Conservation (phyloP, 2,329 filamentous ascomycete genomes). For the Chaetothyriales sp. region DNA sequence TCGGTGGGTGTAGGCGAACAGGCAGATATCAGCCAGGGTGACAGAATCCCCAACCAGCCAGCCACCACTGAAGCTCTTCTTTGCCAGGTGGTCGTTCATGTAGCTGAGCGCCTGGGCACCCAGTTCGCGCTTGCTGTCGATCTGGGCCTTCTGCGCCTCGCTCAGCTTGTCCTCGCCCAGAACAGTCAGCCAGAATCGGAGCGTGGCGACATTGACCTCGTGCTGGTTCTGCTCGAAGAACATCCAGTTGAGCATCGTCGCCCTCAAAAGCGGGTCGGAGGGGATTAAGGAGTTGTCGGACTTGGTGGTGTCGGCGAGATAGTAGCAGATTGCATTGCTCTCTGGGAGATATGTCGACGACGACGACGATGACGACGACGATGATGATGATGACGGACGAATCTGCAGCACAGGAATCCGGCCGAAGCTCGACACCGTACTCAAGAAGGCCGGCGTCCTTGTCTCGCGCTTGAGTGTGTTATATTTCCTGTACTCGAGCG, state of each 20-base stretch:
- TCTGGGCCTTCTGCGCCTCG: slow-evolving; percentile 24
- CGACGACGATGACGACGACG: not conserved
- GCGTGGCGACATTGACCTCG: slow-evolving; percentile 5
- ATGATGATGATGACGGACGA: not conserved
- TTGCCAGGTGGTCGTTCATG: slow-evolving; percentile 4
- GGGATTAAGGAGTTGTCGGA: slow-evolving; percentile 1
- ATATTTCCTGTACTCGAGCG: slow-evolving; percentile 2
- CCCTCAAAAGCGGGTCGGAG: slow-evolving; percentile 1
- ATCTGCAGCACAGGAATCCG: slow-evolving; percentile 5
- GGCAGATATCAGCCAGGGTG: slow-evolving; percentile 4
- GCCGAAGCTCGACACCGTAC: slow-evolving; percentile 2
- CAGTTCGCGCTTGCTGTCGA: slow-evolving; percentile 19
- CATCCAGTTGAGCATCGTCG: slow-evolving; percentile 5
- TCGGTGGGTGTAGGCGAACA: slow-evolving; percentile 7
- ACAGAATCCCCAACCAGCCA: slow-evolving; percentile 6
- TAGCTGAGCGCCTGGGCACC: slow-evolving; percentile 1
- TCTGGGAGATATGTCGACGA: slow-evolving; percentile 3
- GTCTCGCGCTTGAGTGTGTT: slow-evolving; percentile 5
- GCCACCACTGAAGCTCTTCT: slow-evolving; percentile 1
- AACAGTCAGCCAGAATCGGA: slow-evolving; percentile 16
- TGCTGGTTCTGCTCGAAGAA: slow-evolving; percentile 9
- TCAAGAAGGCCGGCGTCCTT: slow-evolving; percentile 2
- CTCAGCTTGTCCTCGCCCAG: slow-evolving; percentile 28
- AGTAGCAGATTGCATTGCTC: slow-evolving; percentile 6
- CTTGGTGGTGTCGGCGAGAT: slow-evolving; percentile 2